Evolutionary conservation across 345 rosid species (phyloP), one percentile per base, ranked within the genome.

Genomic region (Populus davidiana): DNA sequence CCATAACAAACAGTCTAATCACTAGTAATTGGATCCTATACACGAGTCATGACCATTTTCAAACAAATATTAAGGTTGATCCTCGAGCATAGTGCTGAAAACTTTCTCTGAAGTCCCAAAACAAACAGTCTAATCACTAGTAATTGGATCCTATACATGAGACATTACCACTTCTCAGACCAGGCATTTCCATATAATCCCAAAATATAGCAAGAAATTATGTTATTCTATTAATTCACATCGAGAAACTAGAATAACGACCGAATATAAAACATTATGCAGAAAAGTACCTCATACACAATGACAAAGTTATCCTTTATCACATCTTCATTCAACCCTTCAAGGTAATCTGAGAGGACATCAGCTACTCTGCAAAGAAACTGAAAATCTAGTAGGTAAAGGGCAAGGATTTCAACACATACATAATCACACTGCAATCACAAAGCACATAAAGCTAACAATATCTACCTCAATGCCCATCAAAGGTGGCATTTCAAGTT

Each of bases 401-500:
- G 41, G 75, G 33, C 73, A 50, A 62, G 59, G 56, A 52, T 6
- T 67, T 70, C 74, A 72, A 81, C 4, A 36, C 33, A 41, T 17
- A 65, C 35, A 77, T 10, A 13, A 74, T 52, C 49, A 54, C 18
- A 74, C 8, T 31, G 31, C 39, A 49, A 73, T 64, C 38, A 9
- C 18, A 83, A 71, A 78, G 44, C n/a, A n/a, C n/a, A n/a, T n/a
- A n/a, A n/a, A n/a, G n/a, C 27, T 18, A 25, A 39, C 6, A 59
- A 63, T 14, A 61, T 35, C 43, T 83, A 93, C 99, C 97, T 96
- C 99, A 77, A 93, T 89, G 38, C 89, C 99, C 98, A 96, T 91
- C 86, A 96, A 78, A 50, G 99, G 97, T 5, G 96, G 96, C 98
- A 96, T 93, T 85, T 93, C 99, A 74, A 96, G 97, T 84, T 93